Evolutionary conservation across 345 rosid genomes (phyloP), one percentile per base, ranked within the genome.

Genomic region (Mallotus nudiflorus): DNA sequence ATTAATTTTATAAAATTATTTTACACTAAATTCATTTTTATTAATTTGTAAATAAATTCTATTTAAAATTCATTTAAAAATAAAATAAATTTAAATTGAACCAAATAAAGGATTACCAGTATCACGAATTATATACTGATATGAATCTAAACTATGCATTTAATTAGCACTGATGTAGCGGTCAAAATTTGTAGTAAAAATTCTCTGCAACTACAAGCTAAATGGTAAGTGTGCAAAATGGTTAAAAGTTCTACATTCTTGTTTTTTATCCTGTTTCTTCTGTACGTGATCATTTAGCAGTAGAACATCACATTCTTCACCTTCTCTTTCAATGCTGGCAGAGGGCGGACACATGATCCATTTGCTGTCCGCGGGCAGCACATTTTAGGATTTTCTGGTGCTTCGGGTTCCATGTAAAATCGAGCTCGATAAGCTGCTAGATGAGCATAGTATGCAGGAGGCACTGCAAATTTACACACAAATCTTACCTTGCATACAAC

Each of bases 371-470:
- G 53, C 14, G 69, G 51, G 20, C 37, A 20, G 0, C 6, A 53
- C 49, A 58, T 65, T 60, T 71, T 69, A 1, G 64, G 49, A 61
- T 57, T 76, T 20, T 73, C 82, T 13, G 78, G 39, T 1, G 68
- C 52, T 3, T 72, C 82, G 3, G 76, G 71, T 39, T 79, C 77
- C 76, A 72, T 75, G 56, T 75, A 79, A 75, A 71, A 79, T 48
- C 82, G 76, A 50, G 79, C 82, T 59, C 79, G 67, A 42, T 70
- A 79, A 7, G 83, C 78, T 27, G 80, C 83, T 22, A 80, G 73
- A 70, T 80, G 81, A 9, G 80, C 78, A 40, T 79, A 79, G 53
- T 75, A 79, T 22, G 82, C 79, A 29, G 79, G 79, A 54, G 82
- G 79, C 70, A 79, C 82, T 79, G 82, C 73, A 66, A 18, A 56